A percentile compares a stretch with the other conserved stretches of the same genome.
phyloP scores from a whole-genome alignment of 495 filamentous ascomycete genomes.

The Neurospora terricola region DNA sequence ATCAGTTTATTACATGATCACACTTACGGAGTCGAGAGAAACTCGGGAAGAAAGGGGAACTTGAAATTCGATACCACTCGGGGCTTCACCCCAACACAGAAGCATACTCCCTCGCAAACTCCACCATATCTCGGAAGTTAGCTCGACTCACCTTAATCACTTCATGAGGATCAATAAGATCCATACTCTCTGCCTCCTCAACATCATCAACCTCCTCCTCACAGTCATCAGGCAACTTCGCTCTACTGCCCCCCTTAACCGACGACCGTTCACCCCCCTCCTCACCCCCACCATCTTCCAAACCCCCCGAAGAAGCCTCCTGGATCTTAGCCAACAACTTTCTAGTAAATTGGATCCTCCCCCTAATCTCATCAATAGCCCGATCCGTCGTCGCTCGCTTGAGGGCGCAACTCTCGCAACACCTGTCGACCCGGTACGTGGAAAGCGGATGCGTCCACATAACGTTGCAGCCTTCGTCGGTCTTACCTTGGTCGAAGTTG shows the following conservation, averaged over 20 bases:
- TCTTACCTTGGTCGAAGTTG: conserved; percentile 7
- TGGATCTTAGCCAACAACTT: conserved; percentile 2
- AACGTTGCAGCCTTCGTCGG: conserved; percentile 9
- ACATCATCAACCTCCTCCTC: neutral
- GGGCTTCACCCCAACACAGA: neutral
- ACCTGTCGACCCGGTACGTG: conserved; percentile 4
- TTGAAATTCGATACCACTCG: neutral
- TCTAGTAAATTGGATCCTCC: neutral
- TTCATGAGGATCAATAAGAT: neutral
- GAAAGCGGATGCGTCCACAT: conserved; percentile 16
- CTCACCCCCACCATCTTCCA: neutral
- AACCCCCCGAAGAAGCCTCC: neutral
- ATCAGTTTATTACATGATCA: neutral
- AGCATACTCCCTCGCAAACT: neutral
- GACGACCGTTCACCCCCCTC: neutral
- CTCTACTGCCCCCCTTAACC: no score
- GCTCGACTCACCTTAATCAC: neutral
- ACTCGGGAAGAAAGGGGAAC: neutral
- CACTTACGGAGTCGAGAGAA: neutral
- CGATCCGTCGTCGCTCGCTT: neutral
- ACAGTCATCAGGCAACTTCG: neutral
- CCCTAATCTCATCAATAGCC: conserved; percentile 3
- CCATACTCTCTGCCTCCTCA: neutral
- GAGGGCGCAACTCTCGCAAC: conserved; percentile 11
- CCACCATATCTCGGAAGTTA: neutral